Percentiles rank a stretch among this genome's conserved stretches.
Evolutionary conservation across 2,329 filamentous ascomycete species (phyloP).

Genomic region (Calycina marina): DNA sequence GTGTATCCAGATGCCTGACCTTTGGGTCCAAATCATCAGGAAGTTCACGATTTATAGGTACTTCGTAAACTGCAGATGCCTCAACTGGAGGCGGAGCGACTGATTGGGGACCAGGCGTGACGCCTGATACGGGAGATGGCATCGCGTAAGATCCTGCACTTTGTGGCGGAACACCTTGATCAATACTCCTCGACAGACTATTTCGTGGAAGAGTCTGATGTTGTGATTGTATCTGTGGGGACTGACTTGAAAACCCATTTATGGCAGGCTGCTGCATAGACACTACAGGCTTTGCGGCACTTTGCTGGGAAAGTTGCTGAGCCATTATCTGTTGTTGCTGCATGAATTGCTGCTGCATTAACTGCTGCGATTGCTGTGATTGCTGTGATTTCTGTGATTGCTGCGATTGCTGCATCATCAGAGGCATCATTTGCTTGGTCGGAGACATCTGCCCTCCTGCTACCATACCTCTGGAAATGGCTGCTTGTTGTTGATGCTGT

Average conservation of each 20-base stretch:
- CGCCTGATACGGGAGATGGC: constrained; percentile 29
- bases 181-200: constrained; percentile 37
- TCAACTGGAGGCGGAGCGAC: constrained; percentile 16
- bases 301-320: constrained; percentile 24
- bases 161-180: constrained; percentile 23
- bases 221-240: constrained; percentile 26
- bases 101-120: constrained; percentile 15
- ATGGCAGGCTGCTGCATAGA: constrained; percentile 31
- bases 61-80: constrained; percentile 3
- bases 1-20: constrained; percentile 38
- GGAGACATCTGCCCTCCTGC: constrained; percentile 28
- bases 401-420: constrained; percentile 36
- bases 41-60: constrained; percentile 13
- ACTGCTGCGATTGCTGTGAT: constrained; percentile 28
- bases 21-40: constrained; percentile 36
- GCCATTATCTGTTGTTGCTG: constrained; percentile 28
- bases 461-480: constrained; percentile 15
- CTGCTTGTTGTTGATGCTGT: constrained; percentile 7
- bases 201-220: constrained; percentile 32
- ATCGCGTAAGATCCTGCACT: constrained; percentile 28
- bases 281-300: constrained; percentile 28
- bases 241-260: constrained; percentile 35
- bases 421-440: constrained; percentile 27
- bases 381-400: constrained; percentile 33
- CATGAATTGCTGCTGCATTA: constrained; percentile 30